Evolutionary conservation across 768 basidiomycete genomes (phyloP), one percentile per base, ranked within the genome.

Genomic region (Clathrus columnatus): DNA sequence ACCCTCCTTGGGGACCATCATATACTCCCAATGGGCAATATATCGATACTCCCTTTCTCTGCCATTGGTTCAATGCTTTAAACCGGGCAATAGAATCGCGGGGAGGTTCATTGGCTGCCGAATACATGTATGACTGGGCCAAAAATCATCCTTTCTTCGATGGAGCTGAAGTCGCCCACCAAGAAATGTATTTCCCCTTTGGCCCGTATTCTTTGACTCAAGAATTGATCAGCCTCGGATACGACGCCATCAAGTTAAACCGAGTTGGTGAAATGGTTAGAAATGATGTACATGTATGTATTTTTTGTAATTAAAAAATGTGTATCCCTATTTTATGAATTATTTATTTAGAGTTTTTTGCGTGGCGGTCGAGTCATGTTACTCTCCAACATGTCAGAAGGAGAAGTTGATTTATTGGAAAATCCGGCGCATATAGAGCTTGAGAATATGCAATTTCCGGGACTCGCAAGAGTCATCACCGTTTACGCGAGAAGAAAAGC

Each of bases 321-420:
- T 2, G 5, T 30, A 42, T 36, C 11, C 41, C 16, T 17, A 49
- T 24, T 48, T 17, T 14, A 41, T n/a, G 6, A 57, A 18, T 26
- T 52, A 48, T 20, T 43, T 46, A 16, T 57, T 18, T 59, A 89
- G 84, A 72, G 77, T 14, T 87, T 90, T 63, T 62, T 90, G 41
- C 75, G 73, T 59, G 80, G 82, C 0, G 82, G 78, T 17, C 73
- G 84, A n/a, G 83, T 85, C 20, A 70, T 89, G 42, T 74, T 90
- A 2, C 74, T 89, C 5, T 77, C 81, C 11, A 77, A 72, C 61
- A 61, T 87, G 26, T 66, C 80, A 2, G 75, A 77, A 62, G 66
- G 70, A 7, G 63, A 81, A 16, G 73, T 87, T 20, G 70, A 81
- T 55, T 69, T 76, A 28, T 66, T 89, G 17, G 75, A 86, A 65